Percentiles rank a stretch among this genome's conserved stretches.
These are phyloP conservation scores for Cicer pinnatifidum DNA, from an alignment of 306 rosid species.

Conservation along the genomic window DNA sequence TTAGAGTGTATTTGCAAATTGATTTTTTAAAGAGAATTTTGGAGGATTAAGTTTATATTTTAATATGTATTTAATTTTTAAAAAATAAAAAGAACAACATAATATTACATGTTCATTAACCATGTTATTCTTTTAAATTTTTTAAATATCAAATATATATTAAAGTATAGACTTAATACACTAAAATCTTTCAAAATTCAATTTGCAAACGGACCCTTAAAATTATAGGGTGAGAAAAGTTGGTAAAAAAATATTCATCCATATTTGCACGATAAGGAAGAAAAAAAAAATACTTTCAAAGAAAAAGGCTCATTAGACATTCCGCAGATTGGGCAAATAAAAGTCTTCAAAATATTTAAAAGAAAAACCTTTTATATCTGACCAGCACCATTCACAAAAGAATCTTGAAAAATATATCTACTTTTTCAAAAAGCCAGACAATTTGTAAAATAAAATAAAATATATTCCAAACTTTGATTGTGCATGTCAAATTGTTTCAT, in stretches of 20 bases:
- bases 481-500: constrained; percentile 35
- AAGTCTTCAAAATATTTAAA: constrained; percentile 4
- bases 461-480: neutral
- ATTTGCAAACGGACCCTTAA: too few species aligned
- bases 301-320: neutral
- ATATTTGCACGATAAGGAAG: neutral
- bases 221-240: too few species aligned
- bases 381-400: constrained; percentile 23
- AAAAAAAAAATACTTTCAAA: neutral
- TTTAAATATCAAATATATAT: too few species aligned
- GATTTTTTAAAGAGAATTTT: too few species aligned
- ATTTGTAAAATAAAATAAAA: neutral
- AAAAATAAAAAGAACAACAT: too few species aligned
- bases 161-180: too few species aligned
- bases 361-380: neutral
- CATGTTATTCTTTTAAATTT: too few species aligned
- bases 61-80: too few species aligned
- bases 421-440: constrained; percentile 9
- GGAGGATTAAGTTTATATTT: too few species aligned
- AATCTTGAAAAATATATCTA: neutral
- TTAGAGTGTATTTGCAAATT: too few species aligned
- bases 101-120: too few species aligned
- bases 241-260: neutral
- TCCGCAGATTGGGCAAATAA: constrained; percentile 39
- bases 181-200: too few species aligned